Conservation (phyloP, 2,329 filamentous ascomycete species). For the Tolypocladium tropicale region DNA sequence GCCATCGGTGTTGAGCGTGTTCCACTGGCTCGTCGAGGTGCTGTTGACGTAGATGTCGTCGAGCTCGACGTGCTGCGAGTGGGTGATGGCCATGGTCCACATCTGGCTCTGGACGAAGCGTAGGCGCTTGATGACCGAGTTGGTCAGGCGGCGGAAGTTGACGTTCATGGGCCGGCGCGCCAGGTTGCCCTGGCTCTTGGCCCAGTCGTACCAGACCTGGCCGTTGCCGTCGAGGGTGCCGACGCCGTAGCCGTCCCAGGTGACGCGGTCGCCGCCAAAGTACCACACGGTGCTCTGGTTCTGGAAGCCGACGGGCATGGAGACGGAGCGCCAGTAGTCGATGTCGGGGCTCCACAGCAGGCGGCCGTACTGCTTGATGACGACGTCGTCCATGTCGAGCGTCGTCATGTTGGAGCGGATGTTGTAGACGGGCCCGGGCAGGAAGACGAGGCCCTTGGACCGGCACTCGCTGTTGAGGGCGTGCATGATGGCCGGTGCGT, state of each 20-base stretch:
- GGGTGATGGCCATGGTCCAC: constrained; percentile 47
- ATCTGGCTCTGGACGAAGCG: constrained; percentile 48
- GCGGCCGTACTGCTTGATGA: constrained; percentile 31
- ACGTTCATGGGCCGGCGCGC: constrained; percentile 42
- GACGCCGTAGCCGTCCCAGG: constrained; percentile 35
- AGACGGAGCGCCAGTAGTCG: constrained; percentile 40
- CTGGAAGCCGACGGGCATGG: constrained; percentile 41
- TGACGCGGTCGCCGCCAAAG: constrained; percentile 41
- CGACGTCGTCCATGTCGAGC: constrained; percentile 19
- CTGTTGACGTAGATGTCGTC: constrained; percentile 44
- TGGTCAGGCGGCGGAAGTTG: constrained; percentile 29
- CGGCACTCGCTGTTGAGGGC: constrained; percentile 21
- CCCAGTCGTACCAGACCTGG: constrained; percentile 47
- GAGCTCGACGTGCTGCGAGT: constrained; percentile 34
- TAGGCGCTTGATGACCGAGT: constrained; percentile 36
- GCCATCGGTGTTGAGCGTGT: constrained; percentile 29
- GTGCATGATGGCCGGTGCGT: constrained; percentile 18
- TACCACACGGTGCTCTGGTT: constrained; percentile 45
- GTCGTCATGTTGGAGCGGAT: constrained; percentile 25
- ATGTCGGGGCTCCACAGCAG: constrained; percentile 34
- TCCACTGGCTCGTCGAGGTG: constrained; percentile 22
- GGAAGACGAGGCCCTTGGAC: constrained; percentile 17
- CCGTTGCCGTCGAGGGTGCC: constrained; percentile 51
- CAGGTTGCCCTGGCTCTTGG: constrained; percentile 31
- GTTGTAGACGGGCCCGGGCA: constrained; percentile 22